Conservation (phyloP, 1,284 basidiomycete genomes). For the Cutaneotrichosporon sp. region DNA sequence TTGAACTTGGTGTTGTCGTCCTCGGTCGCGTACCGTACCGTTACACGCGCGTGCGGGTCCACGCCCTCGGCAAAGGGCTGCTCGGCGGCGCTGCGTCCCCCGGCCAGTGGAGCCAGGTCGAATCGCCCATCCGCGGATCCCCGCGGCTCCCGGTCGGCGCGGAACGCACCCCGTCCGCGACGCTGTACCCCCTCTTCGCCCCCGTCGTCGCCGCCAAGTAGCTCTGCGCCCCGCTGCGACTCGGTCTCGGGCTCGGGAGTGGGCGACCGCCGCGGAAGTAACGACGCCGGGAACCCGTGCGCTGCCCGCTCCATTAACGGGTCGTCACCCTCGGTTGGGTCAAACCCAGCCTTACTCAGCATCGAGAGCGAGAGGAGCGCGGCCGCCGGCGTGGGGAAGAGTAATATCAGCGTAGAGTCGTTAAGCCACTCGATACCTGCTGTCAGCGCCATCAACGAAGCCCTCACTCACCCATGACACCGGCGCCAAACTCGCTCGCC, state of each 20-base stretch:
- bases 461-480: conserved; percentile 32
- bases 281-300: conserved; percentile 31
- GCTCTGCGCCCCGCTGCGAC: not conserved
- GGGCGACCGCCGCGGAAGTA: conserved; percentile 25
- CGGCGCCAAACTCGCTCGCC: conserved; percentile 34
- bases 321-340: conserved; percentile 42
- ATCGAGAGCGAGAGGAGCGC: conserved; percentile 35
- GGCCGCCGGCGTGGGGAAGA: conserved; percentile 35
- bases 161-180: conserved; percentile 36
- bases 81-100: not conserved
- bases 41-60: conserved; percentile 37
- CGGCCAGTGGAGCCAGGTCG: conserved; percentile 16
- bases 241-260: conserved; percentile 1
- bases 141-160: not conserved
- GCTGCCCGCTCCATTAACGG: conserved; percentile 39
- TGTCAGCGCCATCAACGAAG: conserved; percentile 1
- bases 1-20: conserved; percentile 24
- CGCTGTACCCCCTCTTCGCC: conserved; percentile 12
- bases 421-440: conserved; percentile 47
- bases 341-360: conserved; percentile 43
- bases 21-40: conserved; percentile 34
- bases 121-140: conserved; percentile 7
- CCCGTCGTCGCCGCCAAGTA: not conserved
- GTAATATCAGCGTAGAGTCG: conserved; percentile 38
- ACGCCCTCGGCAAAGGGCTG: conserved; percentile 28